These are phyloP conservation scores for Aureobasidium vineae DNA, from an alignment of 2,329 filamentous ascomycete genomes.

Conservation along the genomic window DNA sequence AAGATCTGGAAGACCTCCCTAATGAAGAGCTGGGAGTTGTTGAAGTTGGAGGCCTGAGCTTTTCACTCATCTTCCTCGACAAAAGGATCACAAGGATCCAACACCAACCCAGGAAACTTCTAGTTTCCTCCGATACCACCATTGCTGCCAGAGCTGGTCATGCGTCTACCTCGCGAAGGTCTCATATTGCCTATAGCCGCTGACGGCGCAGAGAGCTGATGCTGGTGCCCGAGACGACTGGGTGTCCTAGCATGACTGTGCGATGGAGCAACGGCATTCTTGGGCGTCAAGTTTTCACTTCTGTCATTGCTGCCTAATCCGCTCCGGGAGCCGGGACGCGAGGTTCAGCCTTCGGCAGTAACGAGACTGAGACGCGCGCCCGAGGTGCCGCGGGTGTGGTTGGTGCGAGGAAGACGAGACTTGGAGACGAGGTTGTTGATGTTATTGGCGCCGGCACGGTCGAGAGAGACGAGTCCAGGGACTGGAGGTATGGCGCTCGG, in stretches of 20 bases:
- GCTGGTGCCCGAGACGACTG: constrained; percentile 28
- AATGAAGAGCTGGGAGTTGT: too few relatives aligned
- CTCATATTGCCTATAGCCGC: constrained; percentile 30
- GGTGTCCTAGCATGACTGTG: constrained; percentile 28
- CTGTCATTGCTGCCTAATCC: constrained; percentile 20
- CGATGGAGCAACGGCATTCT: constrained; percentile 17
- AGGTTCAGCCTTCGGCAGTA: constrained; percentile 22
- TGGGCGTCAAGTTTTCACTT: constrained; percentile 33
- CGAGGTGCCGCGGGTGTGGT: constrained; percentile 28
- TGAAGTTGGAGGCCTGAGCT: too few relatives aligned
- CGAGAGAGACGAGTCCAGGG: not conserved
- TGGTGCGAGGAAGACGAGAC: constrained; percentile 32
- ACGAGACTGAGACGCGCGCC: constrained; percentile 34
- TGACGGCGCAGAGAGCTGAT: constrained; percentile 29
- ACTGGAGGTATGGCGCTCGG: not conserved
- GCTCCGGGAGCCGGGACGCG: constrained; percentile 16
- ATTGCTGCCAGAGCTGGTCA: constrained; percentile 16
- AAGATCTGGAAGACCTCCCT: too few relatives aligned
- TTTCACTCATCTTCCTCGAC: constrained; percentile 26
- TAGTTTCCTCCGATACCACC: constrained; percentile 2
- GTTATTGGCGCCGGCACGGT: constrained; percentile 9
- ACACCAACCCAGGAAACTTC: not conserved
- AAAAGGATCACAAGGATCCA: constrained; percentile 1
- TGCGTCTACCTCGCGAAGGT: constrained; percentile 26
- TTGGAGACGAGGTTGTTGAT: constrained; percentile 29